Percentiles rank a stretch among this genome's conserved stretches.
Conservation (phyloP, 2,329 filamentous ascomycete species). For the Aspergillus latus region DNA sequence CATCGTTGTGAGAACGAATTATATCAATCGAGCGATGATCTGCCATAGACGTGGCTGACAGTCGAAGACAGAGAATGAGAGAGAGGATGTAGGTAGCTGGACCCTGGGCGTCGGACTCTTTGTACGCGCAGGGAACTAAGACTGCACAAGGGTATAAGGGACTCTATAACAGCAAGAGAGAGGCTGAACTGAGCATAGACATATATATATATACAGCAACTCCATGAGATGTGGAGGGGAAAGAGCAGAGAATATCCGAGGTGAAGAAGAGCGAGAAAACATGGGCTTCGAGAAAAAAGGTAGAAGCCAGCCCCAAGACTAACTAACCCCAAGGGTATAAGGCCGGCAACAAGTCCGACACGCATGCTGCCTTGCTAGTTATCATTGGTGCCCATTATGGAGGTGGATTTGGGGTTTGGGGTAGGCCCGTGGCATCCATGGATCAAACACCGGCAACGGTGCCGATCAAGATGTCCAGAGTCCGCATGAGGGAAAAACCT, state of each 20-base stretch:
- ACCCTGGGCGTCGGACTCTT: too few relatives aligned
- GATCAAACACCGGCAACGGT: neutral
- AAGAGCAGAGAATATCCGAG: neutral
- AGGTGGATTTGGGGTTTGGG: neutral
- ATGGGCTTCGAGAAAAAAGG: neutral
- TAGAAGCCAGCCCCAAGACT: constrained; percentile 8
- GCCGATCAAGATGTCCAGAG: neutral
- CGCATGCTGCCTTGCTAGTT: neutral
- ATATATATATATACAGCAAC: neutral
- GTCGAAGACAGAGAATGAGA: neutral
- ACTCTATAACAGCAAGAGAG: neutral
- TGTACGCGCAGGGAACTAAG: neutral
- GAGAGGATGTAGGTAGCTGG: neutral
- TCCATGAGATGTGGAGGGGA: neutral
- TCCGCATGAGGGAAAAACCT: too few relatives aligned
- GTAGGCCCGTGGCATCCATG: neutral
- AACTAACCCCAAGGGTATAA: constrained; percentile 11
- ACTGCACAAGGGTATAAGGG: neutral
- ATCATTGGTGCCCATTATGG: neutral
- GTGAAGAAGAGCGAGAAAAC: neutral
- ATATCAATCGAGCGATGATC: constrained; percentile 35
- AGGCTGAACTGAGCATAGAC: neutral
- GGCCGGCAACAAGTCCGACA: constrained; percentile 17
- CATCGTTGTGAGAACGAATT: constrained; percentile 25
- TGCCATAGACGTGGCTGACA: constrained; percentile 24